Evolutionary conservation across 768 basidiomycete species (phyloP), one percentile per base, ranked within the genome.

Genomic region (Trametes cubensis): DNA sequence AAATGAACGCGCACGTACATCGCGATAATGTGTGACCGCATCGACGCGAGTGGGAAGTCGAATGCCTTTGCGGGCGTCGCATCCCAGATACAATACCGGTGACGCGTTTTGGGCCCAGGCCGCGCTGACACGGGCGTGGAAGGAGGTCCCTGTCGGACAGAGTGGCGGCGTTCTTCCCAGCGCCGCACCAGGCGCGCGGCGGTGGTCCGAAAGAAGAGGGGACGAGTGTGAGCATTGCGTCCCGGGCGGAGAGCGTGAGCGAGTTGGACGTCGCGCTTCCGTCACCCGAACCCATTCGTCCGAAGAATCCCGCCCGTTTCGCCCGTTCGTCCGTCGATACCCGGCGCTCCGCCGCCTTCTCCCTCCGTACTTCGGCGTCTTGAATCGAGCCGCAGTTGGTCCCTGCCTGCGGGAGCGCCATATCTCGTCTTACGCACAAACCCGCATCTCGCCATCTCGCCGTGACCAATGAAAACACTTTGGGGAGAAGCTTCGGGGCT

Each of bases 1-100:
- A 10, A 34, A 11, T 11, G 6, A 11, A 34, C 11, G 11, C 34
- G 34, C 34, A 34, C 34, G 34, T 10, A 34, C 52, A 42, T 49
- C 50, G 58, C 45, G 58, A 45, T 60, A 52, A 34, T 34, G 50
- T 60, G 58, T 52, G 58, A 60, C 18, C 50, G 50, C 10, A 6
- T 14, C 6, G 28, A 39, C 41, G 5, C 3, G 25, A 41, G 51
- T 53, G 44, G 48, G 51, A 60, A 40, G 30, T 34, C 6, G n/a
- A 28, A 13, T 26, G 34, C 58, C 50, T 51, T 21, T 44, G 26
- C n/a, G 26, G 23, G 30, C 20, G 28, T 13, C 25, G 34, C 38
- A 23, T 41, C 49, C 26, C 25, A 44, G 30, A n/a, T 28, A 41
- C 34, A 13, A 18, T 25, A 21, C n/a, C 21, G 6, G 45, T 46